Base-by-base conservation (phyloP, 768 basidiomycete species). In the Rhodosporidiobolus odoratus region DNA sequence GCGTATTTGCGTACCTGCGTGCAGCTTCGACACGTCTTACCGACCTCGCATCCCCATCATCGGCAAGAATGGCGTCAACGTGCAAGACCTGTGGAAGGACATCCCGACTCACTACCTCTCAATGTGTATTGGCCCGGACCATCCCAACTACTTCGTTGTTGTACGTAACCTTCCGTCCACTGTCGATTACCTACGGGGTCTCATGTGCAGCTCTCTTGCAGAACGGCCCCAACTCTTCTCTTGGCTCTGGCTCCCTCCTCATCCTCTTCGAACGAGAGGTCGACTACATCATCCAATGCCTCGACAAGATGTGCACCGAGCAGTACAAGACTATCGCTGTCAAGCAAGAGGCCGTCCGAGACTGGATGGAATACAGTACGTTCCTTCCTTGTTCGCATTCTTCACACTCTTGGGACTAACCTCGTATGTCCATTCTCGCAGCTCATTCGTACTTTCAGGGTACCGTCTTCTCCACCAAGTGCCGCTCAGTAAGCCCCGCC, bases 301-400 rank as follows among this genome's bases (percentile, higher is more conserved):
- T 85, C 17, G 73, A 81, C 73, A 89, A 89, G 80, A 75, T 88
- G 78, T 85, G 87, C 76, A 80, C 84, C 19, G 88, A 89, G 79
- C 80, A 84, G 30, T 68, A 87, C 77, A 86, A 85, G 79, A 85
- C 84, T 59, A 85, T 88, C 37, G 85, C 87, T 64, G 83, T 84
- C 23, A 86, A 86, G 78, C 75, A 75, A 27, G 83, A 84, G 73
- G 87, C 88, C 2, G 84, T 87, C 41, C 27, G 27, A 62, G 87
- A 87, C 62, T 88, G 85, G 75, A 85, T 87, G 77, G 81, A 82
- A 65, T 61, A n/a, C 21, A 17, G 23, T 61, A 10, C 37, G 57
- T 58, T 21, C 35, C 23, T 3, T 40, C 30, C 15, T 5, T 38
- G 10, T 25, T 25, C 23, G 30, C 52, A n/a, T 53, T 27, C 52